A percentile compares a stretch with the other conserved stretches of the same genome.
phyloP scores from a whole-genome alignment of 805 yeast species.

The Dipodascus albidus region DNA sequence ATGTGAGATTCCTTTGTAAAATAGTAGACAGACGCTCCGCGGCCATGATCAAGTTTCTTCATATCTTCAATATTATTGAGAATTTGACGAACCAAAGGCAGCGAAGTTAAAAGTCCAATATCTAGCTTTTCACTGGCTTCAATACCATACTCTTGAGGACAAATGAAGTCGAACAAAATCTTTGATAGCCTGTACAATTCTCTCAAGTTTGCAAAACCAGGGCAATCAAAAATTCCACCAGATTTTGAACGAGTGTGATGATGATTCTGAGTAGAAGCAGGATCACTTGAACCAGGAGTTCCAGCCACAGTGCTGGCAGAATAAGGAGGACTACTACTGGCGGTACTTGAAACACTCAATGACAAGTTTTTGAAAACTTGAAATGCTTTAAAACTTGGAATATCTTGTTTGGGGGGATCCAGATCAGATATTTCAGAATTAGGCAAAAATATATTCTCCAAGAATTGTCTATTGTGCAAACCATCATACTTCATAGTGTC shows the following conservation, averaged over 20 bases:
- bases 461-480: conserved; percentile 80
- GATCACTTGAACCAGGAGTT: conserved; percentile 3
- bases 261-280: conserved; percentile 20
- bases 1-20: conserved; percentile 97
- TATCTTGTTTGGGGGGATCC: conserved; percentile 15
- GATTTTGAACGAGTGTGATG: conserved; percentile 24
- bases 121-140: conserved; percentile 91
- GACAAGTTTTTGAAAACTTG: conserved; percentile 47
- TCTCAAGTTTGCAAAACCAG: conserved; percentile 66
- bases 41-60: conserved; percentile 63
- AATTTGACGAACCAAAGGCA: conserved; percentile 87
- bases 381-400: conserved; percentile 12
- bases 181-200: conserved; percentile 85
- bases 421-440: conserved; percentile 28
- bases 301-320: background rate
- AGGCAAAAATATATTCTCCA: conserved; percentile 72
- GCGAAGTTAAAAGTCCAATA: conserved; percentile 85
- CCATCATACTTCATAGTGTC: conserved; percentile 99
- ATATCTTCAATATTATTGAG: conserved; percentile 69
- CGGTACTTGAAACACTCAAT: conserved; percentile 44
- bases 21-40: conserved; percentile 73
- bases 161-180: conserved; percentile 89
- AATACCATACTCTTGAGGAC: conserved; percentile 98
- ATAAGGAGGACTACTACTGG: conserved; percentile 2
- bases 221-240: conserved; percentile 52